Base-by-base conservation (phyloP, 257 asterid genomes). In the Plectranthus barbatus region DNA sequence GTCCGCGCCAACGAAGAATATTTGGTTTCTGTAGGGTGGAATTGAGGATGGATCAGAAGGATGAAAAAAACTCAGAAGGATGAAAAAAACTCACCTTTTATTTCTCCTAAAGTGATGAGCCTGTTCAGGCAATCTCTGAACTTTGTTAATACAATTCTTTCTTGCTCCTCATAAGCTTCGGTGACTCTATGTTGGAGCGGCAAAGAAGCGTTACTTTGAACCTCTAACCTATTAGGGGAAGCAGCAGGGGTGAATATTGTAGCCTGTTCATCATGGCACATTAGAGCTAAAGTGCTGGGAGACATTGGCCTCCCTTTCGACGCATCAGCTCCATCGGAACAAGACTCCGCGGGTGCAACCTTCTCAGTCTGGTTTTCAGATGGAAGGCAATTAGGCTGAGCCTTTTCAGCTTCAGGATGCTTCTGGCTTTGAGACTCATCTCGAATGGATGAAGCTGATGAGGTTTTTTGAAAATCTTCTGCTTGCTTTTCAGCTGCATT, bases 181-280 rank as follows among this genome's bases (percentile, higher is more conserved):
- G 81, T 56, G 62, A 42, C 55, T 66, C 79, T 80, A 66, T 78
- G 82, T 57, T 83, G 83, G 42, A 56, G 77, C 34, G 76, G 70
- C 72, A 71, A 69, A 51, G 86, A 62, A 15, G 39, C 69, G 34
- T 64, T 72, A 55, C 60, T 67, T 33, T 74, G 84, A 63, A 69
- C 79, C 20, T 52, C 72, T 46, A 73, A 64, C 17, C 79, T 81
- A 74, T 75, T 77, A n/a, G 78, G 76, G 52, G 87, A 72, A 81
- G 79, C 65, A 71, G 68, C 68, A 44, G 80, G 24, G 49, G 81
- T 37, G 76, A 86, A 86, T 77, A 88, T 68, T 4, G 89, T 60
- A 49, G 83, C 92, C 67, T 80, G 80, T 72, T 90, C 97, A 12
- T 90, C 94, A 31, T n/a, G n/a, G n/a, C 97, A 90, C 95, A 90